Percentiles rank a stretch among this genome's conserved stretches.
Conservation (phyloP, 805 yeast species). For the Ogataea haglerorum region DNA sequence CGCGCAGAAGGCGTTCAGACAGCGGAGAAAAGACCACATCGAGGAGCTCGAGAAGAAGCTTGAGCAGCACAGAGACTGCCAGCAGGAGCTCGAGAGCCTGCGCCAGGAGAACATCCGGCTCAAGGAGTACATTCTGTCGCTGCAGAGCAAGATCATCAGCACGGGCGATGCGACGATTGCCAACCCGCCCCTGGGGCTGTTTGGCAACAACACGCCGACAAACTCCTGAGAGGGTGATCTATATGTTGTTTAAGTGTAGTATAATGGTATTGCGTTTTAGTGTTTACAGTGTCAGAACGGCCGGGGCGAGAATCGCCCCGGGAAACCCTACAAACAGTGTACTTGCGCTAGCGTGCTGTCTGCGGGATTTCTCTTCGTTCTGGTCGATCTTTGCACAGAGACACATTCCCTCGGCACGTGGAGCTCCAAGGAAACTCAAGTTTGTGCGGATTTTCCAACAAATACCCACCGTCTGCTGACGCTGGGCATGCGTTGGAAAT, state of each 20-base stretch:
- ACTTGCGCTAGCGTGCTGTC: slow-evolving; percentile 4
- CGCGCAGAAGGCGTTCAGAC: slow-evolving; percentile 90
- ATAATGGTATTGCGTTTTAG: not conserved
- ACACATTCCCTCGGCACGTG: slow-evolving; percentile 28
- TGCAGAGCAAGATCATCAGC: slow-evolving; percentile 61
- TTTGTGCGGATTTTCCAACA: slow-evolving; percentile 18
- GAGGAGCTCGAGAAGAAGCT: slow-evolving; percentile 75
- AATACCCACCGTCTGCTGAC: not conserved
- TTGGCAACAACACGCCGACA: slow-evolving; percentile 11
- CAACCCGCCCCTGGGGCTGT: slow-evolving; percentile 20
- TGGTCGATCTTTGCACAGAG: slow-evolving; percentile 28
- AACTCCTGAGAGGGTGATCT: not conserved
- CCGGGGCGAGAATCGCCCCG: slow-evolving; percentile 13
- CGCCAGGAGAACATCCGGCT: slow-evolving; percentile 67
- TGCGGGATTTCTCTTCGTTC: not conserved
- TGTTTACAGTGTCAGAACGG: slow-evolving; percentile 7
- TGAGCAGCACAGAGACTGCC: slow-evolving; percentile 56
- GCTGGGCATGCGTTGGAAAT: not conserved
- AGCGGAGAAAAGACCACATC: slow-evolving; percentile 76
- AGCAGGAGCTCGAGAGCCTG: slow-evolving; percentile 62
- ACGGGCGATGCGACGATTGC: slow-evolving; percentile 11
- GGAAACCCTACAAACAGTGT: slow-evolving; percentile 1
- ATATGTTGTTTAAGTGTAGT: not conserved
- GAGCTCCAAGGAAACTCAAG: slow-evolving; percentile 27
- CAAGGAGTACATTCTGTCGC: slow-evolving; percentile 65